Percentiles rank a stretch among this genome's conserved stretches.
Conservation (phyloP, 345 rosid species). For the Laguncularia racemosa region DNA sequence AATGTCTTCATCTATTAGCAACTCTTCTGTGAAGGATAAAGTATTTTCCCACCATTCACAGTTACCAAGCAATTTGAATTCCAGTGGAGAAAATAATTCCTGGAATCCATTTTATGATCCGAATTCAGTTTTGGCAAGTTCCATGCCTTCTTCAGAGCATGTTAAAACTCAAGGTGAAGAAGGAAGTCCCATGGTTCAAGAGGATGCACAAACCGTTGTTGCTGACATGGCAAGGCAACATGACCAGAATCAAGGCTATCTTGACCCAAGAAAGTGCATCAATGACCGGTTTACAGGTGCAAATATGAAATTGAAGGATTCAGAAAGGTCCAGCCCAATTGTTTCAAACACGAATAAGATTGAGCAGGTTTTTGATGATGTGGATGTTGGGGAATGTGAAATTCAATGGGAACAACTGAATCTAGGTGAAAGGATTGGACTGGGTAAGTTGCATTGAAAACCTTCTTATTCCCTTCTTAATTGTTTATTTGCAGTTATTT, state of each 20-base stretch:
- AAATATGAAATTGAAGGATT: constrained; percentile 51
- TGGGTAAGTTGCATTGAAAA: constrained; percentile 42
- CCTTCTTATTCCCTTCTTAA: no score
- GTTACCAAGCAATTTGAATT: constrained; percentile 29
- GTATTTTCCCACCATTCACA: constrained; percentile 31
- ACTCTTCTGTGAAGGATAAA: constrained; percentile 35
- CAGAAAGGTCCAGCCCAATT: constrained; percentile 52
- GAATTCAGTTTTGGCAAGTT: constrained; percentile 30
- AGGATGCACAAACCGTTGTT: constrained; percentile 26
- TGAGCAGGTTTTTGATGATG: constrained; percentile 79
- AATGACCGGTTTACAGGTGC: constrained; percentile 47
- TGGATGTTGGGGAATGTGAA: constrained; percentile 90
- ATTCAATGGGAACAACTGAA: constrained; percentile 97
- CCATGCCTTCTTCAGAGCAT: constrained; percentile 28
- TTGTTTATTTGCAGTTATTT: no score
- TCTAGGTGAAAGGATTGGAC: constrained; percentile 95
- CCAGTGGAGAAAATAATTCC: constrained; percentile 33
- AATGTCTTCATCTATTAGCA: constrained; percentile 42
- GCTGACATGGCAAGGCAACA: constrained; percentile 18
- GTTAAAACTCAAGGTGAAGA: constrained; percentile 21
- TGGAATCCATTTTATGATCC: constrained; percentile 27
- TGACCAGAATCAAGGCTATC: constrained; percentile 35
- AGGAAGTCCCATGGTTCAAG: constrained; percentile 28
- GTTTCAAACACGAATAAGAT: constrained; percentile 42
- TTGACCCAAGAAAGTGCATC: constrained; percentile 39